These are phyloP conservation scores for Tremella yokohamensis DNA, from an alignment of 768 basidiomycete species.

Conservation along the genomic window DNA sequence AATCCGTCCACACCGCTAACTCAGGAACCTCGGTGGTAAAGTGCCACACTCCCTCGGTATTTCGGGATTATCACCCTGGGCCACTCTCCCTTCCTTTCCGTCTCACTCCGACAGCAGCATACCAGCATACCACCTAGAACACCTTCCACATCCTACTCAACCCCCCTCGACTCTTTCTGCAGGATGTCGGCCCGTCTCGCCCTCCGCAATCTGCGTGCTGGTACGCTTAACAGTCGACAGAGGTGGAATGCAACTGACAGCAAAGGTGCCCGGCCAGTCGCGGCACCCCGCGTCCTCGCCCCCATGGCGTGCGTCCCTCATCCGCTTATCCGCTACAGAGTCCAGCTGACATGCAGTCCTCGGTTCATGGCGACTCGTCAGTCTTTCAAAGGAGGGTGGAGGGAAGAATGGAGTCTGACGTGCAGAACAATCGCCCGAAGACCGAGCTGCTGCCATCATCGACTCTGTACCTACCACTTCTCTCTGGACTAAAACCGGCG, in stretches of 20 bases:
- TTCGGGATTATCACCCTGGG: constrained; percentile 17
- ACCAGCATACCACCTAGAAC: constrained; percentile 2
- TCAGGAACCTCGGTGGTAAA: not conserved
- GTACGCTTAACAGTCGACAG: constrained; percentile 18
- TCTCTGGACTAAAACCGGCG: constrained; percentile 90
- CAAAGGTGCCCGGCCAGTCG: constrained; percentile 16
- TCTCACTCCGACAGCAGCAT: not conserved
- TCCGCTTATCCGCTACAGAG: not conserved
- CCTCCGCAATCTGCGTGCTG: constrained; percentile 39
- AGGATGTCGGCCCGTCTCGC: constrained; percentile 46
- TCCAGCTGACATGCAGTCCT: constrained; percentile 15
- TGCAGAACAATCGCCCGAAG: constrained; percentile 64
- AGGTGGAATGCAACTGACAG: constrained; percentile 12
- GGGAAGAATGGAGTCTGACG: constrained; percentile 1
- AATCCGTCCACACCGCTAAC: not conserved
- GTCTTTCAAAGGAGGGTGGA: not conserved
- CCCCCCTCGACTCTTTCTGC: constrained; percentile 15
- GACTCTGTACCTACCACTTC: constrained; percentile 72
- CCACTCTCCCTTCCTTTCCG: constrained; percentile 9
- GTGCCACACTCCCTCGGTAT: constrained; percentile 20
- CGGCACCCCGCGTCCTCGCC: constrained; percentile 14
- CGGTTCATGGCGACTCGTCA: constrained; percentile 17
- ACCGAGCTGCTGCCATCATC: constrained; percentile 86
- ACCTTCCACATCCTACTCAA: constrained; percentile 9
- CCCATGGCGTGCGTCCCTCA: constrained; percentile 8